Evolutionary conservation across 2,329 filamentous ascomycete species (phyloP).

Genomic region (Erysiphe neolycopersici): DNA sequence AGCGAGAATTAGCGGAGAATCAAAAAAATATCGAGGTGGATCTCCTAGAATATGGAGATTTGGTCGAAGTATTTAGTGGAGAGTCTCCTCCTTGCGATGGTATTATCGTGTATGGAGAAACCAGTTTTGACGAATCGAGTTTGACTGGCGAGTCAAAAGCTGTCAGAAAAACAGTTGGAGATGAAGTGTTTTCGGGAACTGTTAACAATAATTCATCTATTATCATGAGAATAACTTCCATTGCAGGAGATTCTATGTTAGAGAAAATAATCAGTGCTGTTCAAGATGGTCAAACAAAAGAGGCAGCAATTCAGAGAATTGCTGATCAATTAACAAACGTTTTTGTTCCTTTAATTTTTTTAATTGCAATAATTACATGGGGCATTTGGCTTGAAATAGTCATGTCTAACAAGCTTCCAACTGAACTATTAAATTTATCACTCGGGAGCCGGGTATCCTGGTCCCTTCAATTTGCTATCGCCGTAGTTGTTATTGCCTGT

Average conservation of each 20-base stretch:
- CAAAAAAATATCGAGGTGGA: slow-evolving; percentile 19
- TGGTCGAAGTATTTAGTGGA: slow-evolving; percentile 51
- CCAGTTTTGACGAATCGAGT: slow-evolving; percentile 68
- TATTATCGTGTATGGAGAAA: slow-evolving; percentile 30
- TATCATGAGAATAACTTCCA: slow-evolving; percentile 33
- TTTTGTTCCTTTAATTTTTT: slow-evolving; percentile 47
- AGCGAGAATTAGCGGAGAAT: slow-evolving; percentile 1
- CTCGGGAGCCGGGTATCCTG: slow-evolving; percentile 43
- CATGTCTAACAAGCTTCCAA: slow-evolving; percentile 26
- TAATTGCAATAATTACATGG: slow-evolving; percentile 46
- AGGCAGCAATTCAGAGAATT: slow-evolving; percentile 49
- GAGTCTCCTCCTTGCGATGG: slow-evolving; percentile 21
- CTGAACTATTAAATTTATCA: slow-evolving; percentile 24
- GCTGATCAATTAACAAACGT: slow-evolving; percentile 49
- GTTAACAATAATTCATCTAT: slow-evolving; percentile 42
- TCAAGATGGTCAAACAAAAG: slow-evolving; percentile 48
- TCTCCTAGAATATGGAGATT: slow-evolving; percentile 42
- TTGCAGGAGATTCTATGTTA: slow-evolving; percentile 45
- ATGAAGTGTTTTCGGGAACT: slow-evolving; percentile 44
- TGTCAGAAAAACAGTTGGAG: slow-evolving; percentile 34
- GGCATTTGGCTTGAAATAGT: slow-evolving; percentile 42
- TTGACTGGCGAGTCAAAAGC: slow-evolving; percentile 54
- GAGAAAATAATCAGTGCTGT: slow-evolving; percentile 57
- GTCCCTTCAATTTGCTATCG: slow-evolving; percentile 49
- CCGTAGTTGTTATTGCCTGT: slow-evolving; percentile 32